Conservation (phyloP, 2,329 filamentous ascomycete species). For the Cladosporium sp. region DNA sequence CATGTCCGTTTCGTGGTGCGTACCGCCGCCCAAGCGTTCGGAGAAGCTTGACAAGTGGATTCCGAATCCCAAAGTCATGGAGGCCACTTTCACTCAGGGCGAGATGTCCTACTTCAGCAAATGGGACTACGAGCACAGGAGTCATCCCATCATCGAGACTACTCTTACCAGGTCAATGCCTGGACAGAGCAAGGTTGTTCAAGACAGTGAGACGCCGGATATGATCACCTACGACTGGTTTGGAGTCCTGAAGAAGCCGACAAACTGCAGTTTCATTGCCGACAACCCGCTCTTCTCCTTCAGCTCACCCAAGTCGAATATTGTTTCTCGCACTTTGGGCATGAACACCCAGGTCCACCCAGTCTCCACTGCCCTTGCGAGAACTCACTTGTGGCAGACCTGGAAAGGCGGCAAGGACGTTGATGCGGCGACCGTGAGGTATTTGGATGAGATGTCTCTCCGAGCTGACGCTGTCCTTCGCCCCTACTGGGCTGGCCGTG, state of each 20-base stretch:
- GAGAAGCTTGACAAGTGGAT: slow-evolving; percentile 53
- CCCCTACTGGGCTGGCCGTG: slow-evolving; percentile 36
- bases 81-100: slow-evolving; percentile 52
- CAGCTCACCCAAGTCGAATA: slow-evolving; percentile 33
- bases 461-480: slow-evolving; percentile 33
- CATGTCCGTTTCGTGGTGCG: slow-evolving; percentile 34
- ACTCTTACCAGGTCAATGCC: slow-evolving; percentile 47
- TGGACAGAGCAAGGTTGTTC: background rate
- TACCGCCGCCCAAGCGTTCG: slow-evolving; percentile 17
- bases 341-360: slow-evolving; percentile 37
- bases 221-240: slow-evolving; percentile 49
- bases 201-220: slow-evolving; percentile 46
- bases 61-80: slow-evolving; percentile 49
- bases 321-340: slow-evolving; percentile 33
- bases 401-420: slow-evolving; percentile 38
- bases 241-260: slow-evolving; percentile 36
- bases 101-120: slow-evolving; percentile 50
- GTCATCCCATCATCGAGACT: slow-evolving; percentile 36
- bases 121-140: slow-evolving; percentile 39
- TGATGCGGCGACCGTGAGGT: slow-evolving; percentile 36
- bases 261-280: slow-evolving; percentile 36
- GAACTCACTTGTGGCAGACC: slow-evolving; percentile 38
- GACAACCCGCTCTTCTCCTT: slow-evolving; percentile 52
- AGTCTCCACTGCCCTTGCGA: slow-evolving; percentile 35
- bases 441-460: slow-evolving; percentile 38